phyloP scores from a whole-genome alignment of 2,329 filamentous ascomycete species.

The Paramyrothecium roridum region DNA sequence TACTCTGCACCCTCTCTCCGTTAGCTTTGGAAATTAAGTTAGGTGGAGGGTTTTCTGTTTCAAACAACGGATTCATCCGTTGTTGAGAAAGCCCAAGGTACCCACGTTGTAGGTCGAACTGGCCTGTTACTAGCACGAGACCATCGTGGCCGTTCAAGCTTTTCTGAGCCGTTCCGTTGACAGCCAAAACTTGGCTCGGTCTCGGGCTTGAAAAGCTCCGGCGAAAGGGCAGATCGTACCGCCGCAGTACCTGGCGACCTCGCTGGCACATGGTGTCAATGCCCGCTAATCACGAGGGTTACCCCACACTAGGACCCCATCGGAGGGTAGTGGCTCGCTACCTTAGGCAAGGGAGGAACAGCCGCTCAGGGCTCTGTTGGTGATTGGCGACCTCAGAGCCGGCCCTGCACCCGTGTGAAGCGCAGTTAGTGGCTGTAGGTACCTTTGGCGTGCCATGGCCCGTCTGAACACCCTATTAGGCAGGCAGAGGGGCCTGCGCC shows the following conservation, averaged over 20 bases:
- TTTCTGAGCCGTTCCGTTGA: no score
- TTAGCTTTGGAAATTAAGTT: not conserved
- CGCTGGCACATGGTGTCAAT: not conserved
- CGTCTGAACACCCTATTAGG: no score
- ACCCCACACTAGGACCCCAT: not conserved
- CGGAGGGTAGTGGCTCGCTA: not conserved
- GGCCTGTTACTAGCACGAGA: not conserved
- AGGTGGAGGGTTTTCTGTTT: not conserved
- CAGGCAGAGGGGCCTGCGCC: no score
- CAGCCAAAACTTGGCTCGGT: no score
- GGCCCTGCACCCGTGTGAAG: no score
- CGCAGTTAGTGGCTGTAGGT: no score
- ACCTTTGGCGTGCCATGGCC: no score
- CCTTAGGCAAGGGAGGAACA: not conserved
- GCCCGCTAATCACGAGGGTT: not conserved
- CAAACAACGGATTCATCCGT: not conserved
- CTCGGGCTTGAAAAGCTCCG: not conserved
- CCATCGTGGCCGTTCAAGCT: no score
- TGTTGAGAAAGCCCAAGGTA: not conserved
- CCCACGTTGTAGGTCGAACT: not conserved
- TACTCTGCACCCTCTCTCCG: no score
- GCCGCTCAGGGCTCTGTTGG: not conserved
- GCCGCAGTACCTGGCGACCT: not conserved
- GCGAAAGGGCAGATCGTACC: not conserved
- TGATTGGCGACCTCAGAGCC: not conserved